A percentile compares a stretch with the other conserved stretches of the same genome.
These are phyloP conservation scores for Plenodomus biglobosus DNA, from an alignment of 2,329 filamentous ascomycete genomes.

Conservation along the genomic window DNA sequence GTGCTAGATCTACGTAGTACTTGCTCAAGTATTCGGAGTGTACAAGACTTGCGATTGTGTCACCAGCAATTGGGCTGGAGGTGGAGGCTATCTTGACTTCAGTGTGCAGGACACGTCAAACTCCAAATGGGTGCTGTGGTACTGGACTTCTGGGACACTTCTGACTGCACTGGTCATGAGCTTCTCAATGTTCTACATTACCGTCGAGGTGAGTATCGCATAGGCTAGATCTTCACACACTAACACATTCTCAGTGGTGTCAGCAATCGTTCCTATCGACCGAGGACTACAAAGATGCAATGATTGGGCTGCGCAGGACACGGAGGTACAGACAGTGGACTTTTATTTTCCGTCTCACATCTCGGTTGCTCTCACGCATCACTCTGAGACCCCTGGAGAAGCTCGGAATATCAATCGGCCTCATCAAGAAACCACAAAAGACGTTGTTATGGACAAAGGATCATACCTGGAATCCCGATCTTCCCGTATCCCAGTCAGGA, in stretches of 20 bases:
- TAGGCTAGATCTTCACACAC: not conserved
- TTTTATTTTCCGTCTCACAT: constrained; percentile 9
- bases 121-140: constrained; percentile 25
- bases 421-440: constrained; percentile 25
- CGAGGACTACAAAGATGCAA: constrained; percentile 32
- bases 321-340: constrained; percentile 25
- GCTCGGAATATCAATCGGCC: constrained; percentile 10
- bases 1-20: constrained; percentile 18
- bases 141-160: constrained; percentile 39
- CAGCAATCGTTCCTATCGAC: constrained; percentile 44
- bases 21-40: constrained; percentile 47
- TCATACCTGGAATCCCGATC: constrained; percentile 11
- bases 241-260: constrained; percentile 29
- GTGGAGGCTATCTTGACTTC: constrained; percentile 50
- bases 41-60: constrained; percentile 49
- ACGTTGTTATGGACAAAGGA: constrained; percentile 26
- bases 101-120: constrained; percentile 35
- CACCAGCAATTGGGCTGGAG: constrained; percentile 41
- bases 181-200: constrained; percentile 41
- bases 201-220: constrained; percentile 21
- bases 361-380: constrained; percentile 11
- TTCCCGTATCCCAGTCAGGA: not conserved
- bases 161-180: constrained; percentile 36
- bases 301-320: constrained; percentile 29
- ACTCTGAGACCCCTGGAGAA: constrained; percentile 18